A percentile compares a stretch with the other conserved stretches of the same genome.
These are phyloP conservation scores for Cyclospora cayetanensis DNA, from an alignment of 169 alveolate species.

Conservation along the genomic window DNA sequence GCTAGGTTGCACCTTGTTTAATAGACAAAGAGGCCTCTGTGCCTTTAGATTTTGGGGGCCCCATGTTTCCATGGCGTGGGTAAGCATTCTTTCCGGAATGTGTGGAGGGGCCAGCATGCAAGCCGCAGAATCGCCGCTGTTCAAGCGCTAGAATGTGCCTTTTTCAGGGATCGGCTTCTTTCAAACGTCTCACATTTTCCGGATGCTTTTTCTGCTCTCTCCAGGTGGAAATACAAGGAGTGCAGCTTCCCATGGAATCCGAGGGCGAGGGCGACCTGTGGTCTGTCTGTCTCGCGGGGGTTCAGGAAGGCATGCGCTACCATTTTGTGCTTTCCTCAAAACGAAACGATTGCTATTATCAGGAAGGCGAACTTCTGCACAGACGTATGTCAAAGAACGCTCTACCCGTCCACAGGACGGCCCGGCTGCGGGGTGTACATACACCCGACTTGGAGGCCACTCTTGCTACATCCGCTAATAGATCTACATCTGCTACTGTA, in stretches of 20 bases:
- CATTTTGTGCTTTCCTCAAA: neutral
- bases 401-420: too few relatives aligned
- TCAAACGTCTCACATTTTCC: too few relatives aligned
- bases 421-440: too few relatives aligned
- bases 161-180: too few relatives aligned
- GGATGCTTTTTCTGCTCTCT: too few relatives aligned
- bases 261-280: neutral
- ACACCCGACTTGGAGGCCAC: too few relatives aligned
- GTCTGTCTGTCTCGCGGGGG: neutral
- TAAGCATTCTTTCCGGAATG: too few relatives aligned
- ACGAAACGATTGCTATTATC: neutral
- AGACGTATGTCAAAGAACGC: neutral
- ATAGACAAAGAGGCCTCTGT: neutral
- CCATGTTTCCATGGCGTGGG: neutral
- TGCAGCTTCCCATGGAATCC: neutral
- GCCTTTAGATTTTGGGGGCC: slow-evolving; percentile 3
- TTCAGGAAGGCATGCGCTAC: neutral
- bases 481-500: neutral
- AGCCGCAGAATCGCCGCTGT: too few relatives aligned
- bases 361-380: neutral
- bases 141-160: too few relatives aligned
- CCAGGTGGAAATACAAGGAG: neutral
- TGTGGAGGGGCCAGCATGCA: too few relatives aligned
- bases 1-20: neutral
- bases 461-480: neutral